Percentiles rank a stretch among this genome's conserved stretches.
phyloP scores from a whole-genome alignment of 202 grass and related monocot genomes.

The Miscanthus sacchariflorus region DNA sequence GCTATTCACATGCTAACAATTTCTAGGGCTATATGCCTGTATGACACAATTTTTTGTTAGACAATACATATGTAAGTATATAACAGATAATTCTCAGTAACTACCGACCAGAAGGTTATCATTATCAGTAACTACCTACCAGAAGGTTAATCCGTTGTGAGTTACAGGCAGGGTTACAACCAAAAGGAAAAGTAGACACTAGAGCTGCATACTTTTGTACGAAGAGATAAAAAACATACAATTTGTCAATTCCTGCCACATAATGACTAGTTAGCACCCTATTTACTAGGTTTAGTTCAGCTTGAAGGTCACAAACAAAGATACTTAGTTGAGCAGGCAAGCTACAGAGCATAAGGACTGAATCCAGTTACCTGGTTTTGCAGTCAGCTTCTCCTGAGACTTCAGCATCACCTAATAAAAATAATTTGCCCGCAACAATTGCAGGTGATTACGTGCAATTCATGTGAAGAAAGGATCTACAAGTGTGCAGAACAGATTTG shows the following conservation, averaged over 20 bases:
- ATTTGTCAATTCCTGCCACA: slow-evolving; percentile 13
- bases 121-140: not conserved
- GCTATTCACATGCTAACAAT: not conserved
- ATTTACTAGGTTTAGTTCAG: slow-evolving; percentile 20
- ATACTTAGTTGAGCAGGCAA: slow-evolving; percentile 27
- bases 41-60: not conserved
- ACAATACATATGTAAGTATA: not conserved
- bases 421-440: slow-evolving; percentile 20
- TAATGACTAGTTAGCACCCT: slow-evolving; percentile 22
- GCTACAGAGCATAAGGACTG: slow-evolving; percentile 16
- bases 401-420: slow-evolving; percentile 84
- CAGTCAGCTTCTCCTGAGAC: slow-evolving; percentile 86
- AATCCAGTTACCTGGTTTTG: slow-evolving; percentile 70
- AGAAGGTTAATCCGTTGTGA: not conserved
- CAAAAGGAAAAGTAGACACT: slow-evolving; percentile 1
- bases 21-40: not conserved
- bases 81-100: slow-evolving; percentile 3
- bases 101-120: not conserved
- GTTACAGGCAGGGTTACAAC: not conserved
- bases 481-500: not conserved
- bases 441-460: slow-evolving; percentile 2
- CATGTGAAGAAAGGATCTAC: not conserved
- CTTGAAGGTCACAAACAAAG: slow-evolving; percentile 3
- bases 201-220: not conserved
- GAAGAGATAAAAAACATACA: not conserved